These are phyloP conservation scores for Austroboletus niveus DNA, from an alignment of 1,284 basidiomycete genomes.

Conservation along the genomic window DNA sequence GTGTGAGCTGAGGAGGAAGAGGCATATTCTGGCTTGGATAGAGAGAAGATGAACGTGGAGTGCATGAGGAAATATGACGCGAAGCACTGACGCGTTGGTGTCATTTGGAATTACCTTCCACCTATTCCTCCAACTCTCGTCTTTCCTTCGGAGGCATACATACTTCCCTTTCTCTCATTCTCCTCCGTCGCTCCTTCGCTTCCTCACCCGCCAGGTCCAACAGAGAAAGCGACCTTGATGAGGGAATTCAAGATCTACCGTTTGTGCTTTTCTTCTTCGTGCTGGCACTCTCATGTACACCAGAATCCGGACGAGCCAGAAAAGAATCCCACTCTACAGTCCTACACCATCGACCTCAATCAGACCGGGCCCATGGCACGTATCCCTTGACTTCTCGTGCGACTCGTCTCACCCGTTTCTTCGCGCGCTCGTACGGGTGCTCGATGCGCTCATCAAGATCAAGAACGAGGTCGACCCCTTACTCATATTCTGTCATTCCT, in stretches of 20 bases:
- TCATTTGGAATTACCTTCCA: no score
- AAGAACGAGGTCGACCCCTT: no score
- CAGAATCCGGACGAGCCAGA: slow-evolving; percentile 95
- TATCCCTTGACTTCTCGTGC: not conserved
- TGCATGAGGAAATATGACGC: no score
- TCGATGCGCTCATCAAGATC: no score
- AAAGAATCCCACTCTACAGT: slow-evolving; percentile 89
- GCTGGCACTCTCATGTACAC: not conserved
- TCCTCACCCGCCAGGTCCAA: slow-evolving; percentile 36
- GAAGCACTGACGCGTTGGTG: no score
- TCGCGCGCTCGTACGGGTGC: no score
- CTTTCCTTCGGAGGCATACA: no score
- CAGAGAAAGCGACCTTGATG: no score
- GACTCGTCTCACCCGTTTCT: no score
- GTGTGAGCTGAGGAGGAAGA: not conserved
- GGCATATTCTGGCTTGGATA: not conserved
- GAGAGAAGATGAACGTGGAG: not conserved
- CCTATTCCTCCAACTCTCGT: not conserved
- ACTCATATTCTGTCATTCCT: slow-evolving; percentile 31
- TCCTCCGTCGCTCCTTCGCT: slow-evolving; percentile 28
- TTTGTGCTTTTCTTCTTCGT: slow-evolving; percentile 39
- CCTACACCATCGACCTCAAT: slow-evolving; percentile 92
- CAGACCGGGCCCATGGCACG: slow-evolving; percentile 94
- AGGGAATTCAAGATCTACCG: no score
- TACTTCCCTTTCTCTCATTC: no score